Conservation (phyloP, 1,284 basidiomycete genomes). For the Cryptococcus sp. region DNA sequence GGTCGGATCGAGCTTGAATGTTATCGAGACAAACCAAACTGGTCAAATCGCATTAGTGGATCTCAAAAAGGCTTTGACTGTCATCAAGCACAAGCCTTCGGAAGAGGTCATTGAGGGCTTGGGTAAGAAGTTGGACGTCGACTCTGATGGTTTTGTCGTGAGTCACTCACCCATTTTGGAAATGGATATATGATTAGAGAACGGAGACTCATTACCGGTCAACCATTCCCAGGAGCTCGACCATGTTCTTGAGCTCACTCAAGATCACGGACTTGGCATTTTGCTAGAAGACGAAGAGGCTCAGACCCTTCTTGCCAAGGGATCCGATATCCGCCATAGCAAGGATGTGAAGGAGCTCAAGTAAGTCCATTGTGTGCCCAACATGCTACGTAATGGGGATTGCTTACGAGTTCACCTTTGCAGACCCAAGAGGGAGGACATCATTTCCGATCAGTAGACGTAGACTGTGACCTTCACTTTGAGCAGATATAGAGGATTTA, state of each 20-base stretch:
- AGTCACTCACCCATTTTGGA: constrained; percentile 16
- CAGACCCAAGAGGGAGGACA: constrained; percentile 52
- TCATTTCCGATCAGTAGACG: constrained; percentile 42
- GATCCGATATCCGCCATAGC: constrained; percentile 49
- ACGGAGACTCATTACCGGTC: background rate
- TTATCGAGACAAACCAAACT: constrained; percentile 88
- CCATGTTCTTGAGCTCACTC: constrained; percentile 53
- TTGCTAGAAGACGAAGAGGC: constrained; percentile 49
- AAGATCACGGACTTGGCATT: constrained; percentile 52
- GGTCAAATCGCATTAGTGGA: constrained; percentile 91
- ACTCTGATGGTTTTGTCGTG: constrained; percentile 93
- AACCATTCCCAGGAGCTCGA: constrained; percentile 45
- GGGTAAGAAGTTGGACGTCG: constrained; percentile 91
- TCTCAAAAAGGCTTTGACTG: constrained; percentile 82
- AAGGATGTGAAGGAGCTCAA: constrained; percentile 48
- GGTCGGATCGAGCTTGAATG: constrained; percentile 88
- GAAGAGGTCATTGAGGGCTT: constrained; percentile 87
- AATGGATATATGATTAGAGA: background rate
- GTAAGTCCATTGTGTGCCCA: constrained; percentile 30
- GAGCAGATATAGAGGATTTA: background rate
- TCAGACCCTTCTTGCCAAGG: constrained; percentile 45
- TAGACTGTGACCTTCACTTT: background rate
- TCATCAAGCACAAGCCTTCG: constrained; percentile 91
- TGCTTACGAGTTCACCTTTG: background rate
- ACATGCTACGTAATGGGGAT: background rate